phyloP scores from a whole-genome alignment of 2,329 filamentous ascomycete species.

The Diaporthe sp. region DNA sequence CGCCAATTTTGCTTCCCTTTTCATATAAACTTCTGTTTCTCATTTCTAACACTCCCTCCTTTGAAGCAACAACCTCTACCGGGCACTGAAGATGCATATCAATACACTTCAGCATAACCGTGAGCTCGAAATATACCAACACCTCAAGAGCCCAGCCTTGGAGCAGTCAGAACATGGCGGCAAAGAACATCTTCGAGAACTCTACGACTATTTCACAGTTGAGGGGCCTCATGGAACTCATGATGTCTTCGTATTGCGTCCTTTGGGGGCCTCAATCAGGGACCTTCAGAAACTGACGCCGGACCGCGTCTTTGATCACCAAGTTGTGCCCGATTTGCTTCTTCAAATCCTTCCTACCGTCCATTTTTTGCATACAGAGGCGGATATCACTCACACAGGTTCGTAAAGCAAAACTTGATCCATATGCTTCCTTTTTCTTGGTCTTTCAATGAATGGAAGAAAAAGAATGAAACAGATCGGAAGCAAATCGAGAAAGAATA shows the following conservation, averaged over 20 bases:
- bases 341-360: slow-evolving; percentile 8
- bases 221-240: neutral
- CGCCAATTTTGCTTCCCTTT: neutral
- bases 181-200: neutral
- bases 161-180: neutral
- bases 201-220: neutral
- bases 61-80: neutral
- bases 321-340: neutral
- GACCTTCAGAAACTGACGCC: neutral
- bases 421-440: neutral
- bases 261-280: neutral
- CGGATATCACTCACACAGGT: neutral
- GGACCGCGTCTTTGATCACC: neutral
- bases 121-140: neutral
- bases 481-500: neutral
- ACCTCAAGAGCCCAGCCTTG: neutral
- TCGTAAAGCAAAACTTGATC: neutral
- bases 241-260: neutral
- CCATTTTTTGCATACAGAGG: neutral
- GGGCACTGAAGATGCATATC: neutral
- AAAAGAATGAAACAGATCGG: neutral
- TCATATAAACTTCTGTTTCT: too few species aligned
- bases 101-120: slow-evolving; percentile 2
- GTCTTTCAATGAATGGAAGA: neutral
- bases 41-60: neutral